A percentile compares a stretch with the other conserved stretches of the same genome.
Conservation (phyloP, 1,139 yeast species). For the Saccharomyces hybrid region DNA sequence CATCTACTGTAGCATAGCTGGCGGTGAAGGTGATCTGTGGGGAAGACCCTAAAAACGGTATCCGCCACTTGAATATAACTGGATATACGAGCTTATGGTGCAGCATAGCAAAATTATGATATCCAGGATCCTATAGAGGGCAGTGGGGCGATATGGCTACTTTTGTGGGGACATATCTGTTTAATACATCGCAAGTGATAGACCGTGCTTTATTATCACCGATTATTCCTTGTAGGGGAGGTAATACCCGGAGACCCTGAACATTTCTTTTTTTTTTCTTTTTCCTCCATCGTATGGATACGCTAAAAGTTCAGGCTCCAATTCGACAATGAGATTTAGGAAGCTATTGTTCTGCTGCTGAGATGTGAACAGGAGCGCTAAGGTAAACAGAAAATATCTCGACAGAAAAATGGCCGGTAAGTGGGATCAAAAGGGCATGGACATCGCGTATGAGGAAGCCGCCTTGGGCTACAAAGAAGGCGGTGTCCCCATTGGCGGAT, state of each 20-base stretch:
- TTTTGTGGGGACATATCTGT: too few species aligned
- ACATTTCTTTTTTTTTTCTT: background rate
- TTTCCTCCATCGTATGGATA: too few species aligned
- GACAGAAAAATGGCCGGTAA: conserved; percentile 9
- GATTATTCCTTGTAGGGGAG: background rate
- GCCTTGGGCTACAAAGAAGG: conserved; percentile 61
- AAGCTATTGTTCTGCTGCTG: background rate
- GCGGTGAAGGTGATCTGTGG: background rate
- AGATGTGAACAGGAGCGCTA: background rate
- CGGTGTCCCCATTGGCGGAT: conserved; percentile 85
- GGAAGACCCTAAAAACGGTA: background rate
- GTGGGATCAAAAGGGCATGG: conserved; percentile 53
- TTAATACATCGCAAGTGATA: background rate
- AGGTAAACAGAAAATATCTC: background rate
- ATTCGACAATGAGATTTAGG: background rate
- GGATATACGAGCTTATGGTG: background rate
- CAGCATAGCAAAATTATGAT: background rate
- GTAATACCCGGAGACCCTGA: conserved; percentile 1
- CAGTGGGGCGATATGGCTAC: too few species aligned
- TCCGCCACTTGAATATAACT: background rate
- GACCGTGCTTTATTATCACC: background rate
- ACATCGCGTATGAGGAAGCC: conserved; percentile 70
- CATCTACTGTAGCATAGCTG: background rate
- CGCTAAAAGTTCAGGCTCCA: background rate
- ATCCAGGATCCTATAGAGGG: too few species aligned